Evolutionary conservation across 2,329 filamentous ascomycete species (phyloP).

Genomic region (Pseudogymnoascus sp.): DNA sequence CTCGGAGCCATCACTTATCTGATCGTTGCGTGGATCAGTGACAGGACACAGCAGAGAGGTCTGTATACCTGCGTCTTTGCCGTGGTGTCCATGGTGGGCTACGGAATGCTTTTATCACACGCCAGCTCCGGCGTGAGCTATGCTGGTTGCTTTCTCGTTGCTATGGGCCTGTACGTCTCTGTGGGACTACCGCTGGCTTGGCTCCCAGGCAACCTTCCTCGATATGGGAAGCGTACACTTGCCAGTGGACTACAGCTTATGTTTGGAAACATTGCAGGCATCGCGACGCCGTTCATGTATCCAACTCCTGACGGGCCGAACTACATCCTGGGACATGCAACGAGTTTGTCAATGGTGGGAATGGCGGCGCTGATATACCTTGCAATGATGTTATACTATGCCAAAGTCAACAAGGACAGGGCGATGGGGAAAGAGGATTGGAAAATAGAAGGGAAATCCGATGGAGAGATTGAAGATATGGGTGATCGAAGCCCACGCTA

Average conservation of each 20-base stretch:
- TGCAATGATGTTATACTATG: slow-evolving; percentile 27
- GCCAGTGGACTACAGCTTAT: slow-evolving; percentile 51
- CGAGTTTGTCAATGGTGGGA: slow-evolving; percentile 40
- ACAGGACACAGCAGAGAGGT: slow-evolving; percentile 47
- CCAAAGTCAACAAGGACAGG: slow-evolving; percentile 31
- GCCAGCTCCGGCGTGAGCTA: slow-evolving; percentile 46
- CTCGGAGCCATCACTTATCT: slow-evolving; percentile 55
- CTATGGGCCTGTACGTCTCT: slow-evolving; percentile 45
- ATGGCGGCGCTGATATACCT: slow-evolving; percentile 28
- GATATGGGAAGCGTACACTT: slow-evolving; percentile 53
- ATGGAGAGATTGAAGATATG: slow-evolving; percentile 35
- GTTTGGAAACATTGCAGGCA: slow-evolving; percentile 50
- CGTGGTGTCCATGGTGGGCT: slow-evolving; percentile 45
- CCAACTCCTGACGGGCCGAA: slow-evolving; percentile 35
- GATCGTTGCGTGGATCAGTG: slow-evolving; percentile 46
- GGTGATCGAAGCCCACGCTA: slow-evolving; percentile 34
- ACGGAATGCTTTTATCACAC: slow-evolving; percentile 47
- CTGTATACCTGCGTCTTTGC: slow-evolving; percentile 46
- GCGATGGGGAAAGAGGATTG: slow-evolving; percentile 33
- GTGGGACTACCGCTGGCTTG: slow-evolving; percentile 29
- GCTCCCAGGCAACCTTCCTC: slow-evolving; percentile 45
- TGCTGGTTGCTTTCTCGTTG: slow-evolving; percentile 52
- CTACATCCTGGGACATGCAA: slow-evolving; percentile 43
- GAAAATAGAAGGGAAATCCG: slow-evolving; percentile 34
- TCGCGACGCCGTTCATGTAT: slow-evolving; percentile 51